Evolutionary conservation across 192 early-diverging fungal genomes (phyloP).

Genomic region (Lunasporangiospora selenospora): DNA sequence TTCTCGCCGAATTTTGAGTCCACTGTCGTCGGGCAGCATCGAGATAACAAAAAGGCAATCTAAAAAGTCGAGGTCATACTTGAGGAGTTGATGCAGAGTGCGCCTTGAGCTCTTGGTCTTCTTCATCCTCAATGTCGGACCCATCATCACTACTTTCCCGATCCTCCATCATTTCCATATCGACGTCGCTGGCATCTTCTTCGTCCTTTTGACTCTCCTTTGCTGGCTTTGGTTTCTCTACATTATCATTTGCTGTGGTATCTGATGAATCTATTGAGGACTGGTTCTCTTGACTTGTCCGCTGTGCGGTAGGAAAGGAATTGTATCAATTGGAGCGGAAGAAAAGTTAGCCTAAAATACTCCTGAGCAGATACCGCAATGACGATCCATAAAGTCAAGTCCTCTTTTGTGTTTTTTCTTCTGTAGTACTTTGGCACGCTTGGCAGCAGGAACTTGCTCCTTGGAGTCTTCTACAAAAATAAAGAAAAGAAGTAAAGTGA

Average conservation of each 20-base stretch:
- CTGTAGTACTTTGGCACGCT: not conserved
- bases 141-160: constrained; percentile 33
- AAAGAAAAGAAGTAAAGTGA: not conserved
- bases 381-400: not conserved
- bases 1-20: not conserved
- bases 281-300: constrained; percentile 2
- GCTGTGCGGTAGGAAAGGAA: no score
- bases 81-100: constrained; percentile 2
- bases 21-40: not conserved
- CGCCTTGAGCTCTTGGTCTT: constrained; percentile 30
- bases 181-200: constrained; percentile 18
- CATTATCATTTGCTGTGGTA: not conserved
- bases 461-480: constrained; percentile 20
- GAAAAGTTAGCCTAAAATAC: not conserved
- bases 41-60: not conserved
- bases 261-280: constrained; percentile 34
- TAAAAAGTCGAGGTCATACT: not conserved
- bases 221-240: not conserved
- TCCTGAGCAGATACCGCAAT: not conserved
- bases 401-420: not conserved
- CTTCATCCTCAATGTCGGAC: constrained; percentile 36
- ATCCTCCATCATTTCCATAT: constrained; percentile 24
- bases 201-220: not conserved
- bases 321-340: constrained; percentile 1
- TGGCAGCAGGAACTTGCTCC: not conserved